Base-by-base conservation (phyloP, 495 filamentous ascomycete genomes). In the Neurospora terricola region DNA sequence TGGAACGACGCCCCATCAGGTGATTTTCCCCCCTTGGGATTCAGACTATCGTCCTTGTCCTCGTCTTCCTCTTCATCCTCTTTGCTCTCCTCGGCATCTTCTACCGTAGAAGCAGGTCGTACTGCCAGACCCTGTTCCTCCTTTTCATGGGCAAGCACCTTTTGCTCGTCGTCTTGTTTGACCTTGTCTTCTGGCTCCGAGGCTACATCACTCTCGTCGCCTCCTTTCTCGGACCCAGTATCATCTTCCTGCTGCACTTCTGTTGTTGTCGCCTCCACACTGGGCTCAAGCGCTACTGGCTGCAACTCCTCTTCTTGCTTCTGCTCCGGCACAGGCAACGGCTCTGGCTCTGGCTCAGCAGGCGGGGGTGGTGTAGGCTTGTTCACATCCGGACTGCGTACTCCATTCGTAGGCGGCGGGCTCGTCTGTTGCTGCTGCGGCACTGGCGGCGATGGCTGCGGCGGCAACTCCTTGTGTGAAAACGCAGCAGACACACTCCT, bases 121-220 rank as follows among this genome's bases (percentile, higher is more conserved):
- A 85, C 69, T 21, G 82, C 83, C 12, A 87, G 80, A 38, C 83
- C 85, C 71, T 86, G 83, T 38, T 84, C 81, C 18, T 89, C 86
- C 68, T 82, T 80, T 72, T 90, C 87, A 38, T 88, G 86, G 6
- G 86, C 78, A 45, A 86, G 79, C 38, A 86, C 81, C 74, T 90
- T 90, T 75, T 88, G 87, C 78, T 90, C 88, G 2, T 86, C 85
- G 1, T 30, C 54, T 76, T 80, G 77, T 39, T 80, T 77, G 38
- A 80, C 78, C 16, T 83, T 81, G 4, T 83, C 78, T 4, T 82
- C 79, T 66, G 54, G 54, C 11, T 81, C 81, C 27, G 71, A 75
- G 14, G 79, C 78, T 16, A 73, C 69, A n/a, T 76, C 72, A 34
- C 74, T 73, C 12, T 72, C 70, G 1, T 77, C 72, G 21, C 78